Conservation (phyloP, 1,139 yeast species). For the Saccharomyces uvarum region DNA sequence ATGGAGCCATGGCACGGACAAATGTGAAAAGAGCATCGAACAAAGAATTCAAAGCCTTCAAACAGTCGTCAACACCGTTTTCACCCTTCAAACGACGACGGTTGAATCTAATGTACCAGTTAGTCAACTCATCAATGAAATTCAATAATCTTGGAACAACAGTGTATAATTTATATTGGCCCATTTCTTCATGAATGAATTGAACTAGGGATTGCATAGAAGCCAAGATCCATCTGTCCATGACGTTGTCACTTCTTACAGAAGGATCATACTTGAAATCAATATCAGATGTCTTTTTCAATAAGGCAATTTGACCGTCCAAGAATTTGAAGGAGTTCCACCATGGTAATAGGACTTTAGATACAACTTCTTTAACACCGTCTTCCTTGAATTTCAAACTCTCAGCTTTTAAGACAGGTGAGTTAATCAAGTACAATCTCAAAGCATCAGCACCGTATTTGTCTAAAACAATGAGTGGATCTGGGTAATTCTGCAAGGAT, state of each 20-base stretch:
- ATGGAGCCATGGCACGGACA: conserved; percentile 96
- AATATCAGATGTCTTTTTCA: conserved; percentile 63
- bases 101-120: conserved; percentile 98
- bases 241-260: conserved; percentile 68
- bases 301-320: conserved; percentile 84
- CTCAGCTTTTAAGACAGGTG: conserved; percentile 96
- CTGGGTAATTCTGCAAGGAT: conserved; percentile 95
- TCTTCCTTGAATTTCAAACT: conserved; percentile 95
- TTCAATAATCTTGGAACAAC: conserved; percentile 88
- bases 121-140: conserved; percentile 89
- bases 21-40: conserved; percentile 84
- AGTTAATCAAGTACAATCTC: conserved; percentile 89
- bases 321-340: conserved; percentile 95
- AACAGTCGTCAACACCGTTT: conserved; percentile 74
- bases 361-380: conserved; percentile 95
- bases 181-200: conserved; percentile 85
- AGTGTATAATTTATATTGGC: conserved; percentile 79
- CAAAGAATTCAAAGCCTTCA: conserved; percentile 80
- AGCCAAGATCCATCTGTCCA: conserved; percentile 97
- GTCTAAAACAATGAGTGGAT: conserved; percentile 72
- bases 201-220: conserved; percentile 84
- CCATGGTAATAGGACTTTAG: conserved; percentile 95
- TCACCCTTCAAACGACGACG: conserved; percentile 97
- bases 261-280: conserved; percentile 67
- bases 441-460: conserved; percentile 97